Conservation (phyloP, 805 yeast species). For the Lipomyces sp. region DNA sequence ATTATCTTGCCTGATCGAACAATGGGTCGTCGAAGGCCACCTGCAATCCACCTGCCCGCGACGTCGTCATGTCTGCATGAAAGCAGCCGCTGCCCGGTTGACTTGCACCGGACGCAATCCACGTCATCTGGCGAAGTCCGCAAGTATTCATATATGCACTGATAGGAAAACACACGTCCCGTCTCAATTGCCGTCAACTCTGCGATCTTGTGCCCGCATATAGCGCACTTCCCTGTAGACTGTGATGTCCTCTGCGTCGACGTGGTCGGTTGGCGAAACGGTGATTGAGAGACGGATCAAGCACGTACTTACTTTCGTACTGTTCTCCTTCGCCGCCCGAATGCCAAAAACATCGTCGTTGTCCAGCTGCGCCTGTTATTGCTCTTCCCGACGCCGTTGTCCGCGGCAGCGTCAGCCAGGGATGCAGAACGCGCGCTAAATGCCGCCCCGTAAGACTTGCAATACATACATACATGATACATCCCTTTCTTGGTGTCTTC, state of each 20-base stretch:
- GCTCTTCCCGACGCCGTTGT: constrained; percentile 16
- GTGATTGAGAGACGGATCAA: constrained; percentile 20
- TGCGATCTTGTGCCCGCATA: constrained; percentile 60
- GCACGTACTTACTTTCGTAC: constrained; percentile 34
- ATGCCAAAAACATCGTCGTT: constrained; percentile 23
- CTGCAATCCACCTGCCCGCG: constrained; percentile 58
- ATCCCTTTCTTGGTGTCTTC: no score
- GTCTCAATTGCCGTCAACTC: constrained; percentile 90
- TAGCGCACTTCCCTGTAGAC: constrained; percentile 51
- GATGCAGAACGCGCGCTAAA: no score
- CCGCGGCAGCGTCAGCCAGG: no score
- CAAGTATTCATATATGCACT: constrained; percentile 71
- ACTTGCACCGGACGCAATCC: constrained; percentile 76
- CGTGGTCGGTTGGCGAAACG: background rate
- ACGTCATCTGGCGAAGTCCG: constrained; percentile 39
- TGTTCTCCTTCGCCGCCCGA: background rate
- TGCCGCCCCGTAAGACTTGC: no score
- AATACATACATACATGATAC: no score
- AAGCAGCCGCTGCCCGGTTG: constrained; percentile 66
- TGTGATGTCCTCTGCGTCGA: constrained; percentile 14
- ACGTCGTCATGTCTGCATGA: constrained; percentile 66
- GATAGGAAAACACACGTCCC: constrained; percentile 85
- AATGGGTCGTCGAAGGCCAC: constrained; percentile 71
- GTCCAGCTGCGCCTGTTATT: constrained; percentile 1
- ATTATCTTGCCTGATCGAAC: constrained; percentile 33